phyloP scores from a whole-genome alignment of 441 rosid species.

The Sinapis alba region DNA sequence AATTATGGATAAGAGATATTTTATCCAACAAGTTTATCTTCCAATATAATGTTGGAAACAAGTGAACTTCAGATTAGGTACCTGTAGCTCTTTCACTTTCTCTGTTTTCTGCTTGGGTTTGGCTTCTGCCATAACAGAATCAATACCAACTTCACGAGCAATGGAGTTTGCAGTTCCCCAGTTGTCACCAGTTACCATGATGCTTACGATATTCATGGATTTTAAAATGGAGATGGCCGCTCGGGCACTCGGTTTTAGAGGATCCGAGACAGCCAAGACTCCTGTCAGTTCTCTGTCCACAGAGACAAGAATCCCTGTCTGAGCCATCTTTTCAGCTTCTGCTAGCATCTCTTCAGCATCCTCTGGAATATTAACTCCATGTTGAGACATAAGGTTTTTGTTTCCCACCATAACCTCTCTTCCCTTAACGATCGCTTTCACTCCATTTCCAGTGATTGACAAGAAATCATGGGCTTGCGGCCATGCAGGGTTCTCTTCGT shows the following conservation, averaged over 20 bases:
- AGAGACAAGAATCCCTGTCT: conserved; percentile 77
- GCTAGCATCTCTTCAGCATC: conserved; percentile 73
- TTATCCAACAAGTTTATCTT: too few species aligned
- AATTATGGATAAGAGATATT: too few species aligned
- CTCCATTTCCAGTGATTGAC: conserved; percentile 85
- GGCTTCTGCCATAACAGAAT: conserved; percentile 81
- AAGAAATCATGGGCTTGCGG: conserved; percentile 73
- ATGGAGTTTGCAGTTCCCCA: conserved; percentile 94
- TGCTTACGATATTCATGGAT: conserved; percentile 76
- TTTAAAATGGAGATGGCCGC: conserved; percentile 80
- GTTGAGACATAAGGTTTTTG: conserved; percentile 64
- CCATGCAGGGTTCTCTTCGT: conserved; percentile 78
- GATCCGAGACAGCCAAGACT: conserved; percentile 78
- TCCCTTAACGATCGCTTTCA: conserved; percentile 63
- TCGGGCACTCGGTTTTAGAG: conserved; percentile 64
- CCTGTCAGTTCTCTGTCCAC: conserved; percentile 64
- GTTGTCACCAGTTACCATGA: conserved; percentile 93
- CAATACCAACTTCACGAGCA: conserved; percentile 77
- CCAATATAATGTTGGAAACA: too few species aligned
- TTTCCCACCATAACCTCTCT: conserved; percentile 75
- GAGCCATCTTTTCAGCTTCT: conserved; percentile 77
- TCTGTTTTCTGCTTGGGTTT: conserved; percentile 93
- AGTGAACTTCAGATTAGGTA: conserved; percentile 8
- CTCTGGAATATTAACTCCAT: conserved; percentile 47
- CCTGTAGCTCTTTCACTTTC: conserved; percentile 85